Evolutionary conservation across 176 grass and related monocot genomes (phyloP).

Genomic region (Urochloa ruziziensis): DNA sequence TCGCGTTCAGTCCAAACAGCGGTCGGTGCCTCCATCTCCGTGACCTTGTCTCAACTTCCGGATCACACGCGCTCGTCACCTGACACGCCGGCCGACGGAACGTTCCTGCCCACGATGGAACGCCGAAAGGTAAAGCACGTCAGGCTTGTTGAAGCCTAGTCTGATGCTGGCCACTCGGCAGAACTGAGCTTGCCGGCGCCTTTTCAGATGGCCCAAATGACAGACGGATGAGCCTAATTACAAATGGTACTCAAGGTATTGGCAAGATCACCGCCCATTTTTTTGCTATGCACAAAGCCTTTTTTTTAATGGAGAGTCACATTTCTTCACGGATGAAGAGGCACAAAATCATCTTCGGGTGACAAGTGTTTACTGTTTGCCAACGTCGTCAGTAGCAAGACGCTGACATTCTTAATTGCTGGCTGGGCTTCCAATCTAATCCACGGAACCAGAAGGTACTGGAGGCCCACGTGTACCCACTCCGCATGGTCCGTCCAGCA

Average conservation of each 20-base stretch:
- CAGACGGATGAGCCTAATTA: not conserved
- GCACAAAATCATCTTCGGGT: no score
- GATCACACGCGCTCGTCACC: not conserved
- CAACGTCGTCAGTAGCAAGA: no score
- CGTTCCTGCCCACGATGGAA: not conserved
- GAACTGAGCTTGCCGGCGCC: no score
- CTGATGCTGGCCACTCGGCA: not conserved
- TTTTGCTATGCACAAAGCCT: no score
- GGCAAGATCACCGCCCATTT: no score
- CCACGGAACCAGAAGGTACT: not conserved
- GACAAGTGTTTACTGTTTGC: not conserved
- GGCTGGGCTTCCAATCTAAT: not conserved
- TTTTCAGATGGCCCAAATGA: not conserved
- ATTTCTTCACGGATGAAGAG: no score
- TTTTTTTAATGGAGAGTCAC: no score
- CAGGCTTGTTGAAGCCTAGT: not conserved
- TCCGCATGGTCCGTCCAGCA: not conserved
- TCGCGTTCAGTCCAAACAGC: constrained; percentile 5
- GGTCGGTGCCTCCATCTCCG: not conserved
- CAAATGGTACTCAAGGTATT: no score
- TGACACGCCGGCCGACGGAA: not conserved
- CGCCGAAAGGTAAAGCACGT: not conserved
- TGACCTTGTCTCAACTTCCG: not conserved
- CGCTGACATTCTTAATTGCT: not conserved
- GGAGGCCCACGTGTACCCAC: constrained; percentile 4